phyloP scores from a whole-genome alignment of 768 basidiomycete genomes.

The Mycena amicta region DNA sequence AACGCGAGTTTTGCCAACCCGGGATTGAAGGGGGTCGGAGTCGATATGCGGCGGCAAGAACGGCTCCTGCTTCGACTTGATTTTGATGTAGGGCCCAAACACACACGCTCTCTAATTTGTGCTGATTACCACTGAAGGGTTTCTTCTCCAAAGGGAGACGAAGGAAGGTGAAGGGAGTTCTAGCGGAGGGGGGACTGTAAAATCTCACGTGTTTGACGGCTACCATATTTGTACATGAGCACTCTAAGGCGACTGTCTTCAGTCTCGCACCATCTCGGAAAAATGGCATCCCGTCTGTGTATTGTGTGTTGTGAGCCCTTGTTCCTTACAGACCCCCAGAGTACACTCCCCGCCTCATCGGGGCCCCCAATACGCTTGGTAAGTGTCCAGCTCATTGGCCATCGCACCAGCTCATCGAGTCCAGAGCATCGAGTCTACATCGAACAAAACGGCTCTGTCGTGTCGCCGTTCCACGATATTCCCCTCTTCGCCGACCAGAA shows the following conservation, averaged over 20 bases:
- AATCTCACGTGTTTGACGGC: constrained; percentile 2
- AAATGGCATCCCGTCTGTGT: constrained; percentile 61
- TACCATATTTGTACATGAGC: constrained; percentile 1
- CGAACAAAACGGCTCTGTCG: constrained; percentile 83
- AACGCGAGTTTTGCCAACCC: constrained; percentile 58
- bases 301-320: constrained; percentile 21
- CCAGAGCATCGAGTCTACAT: constrained; percentile 94
- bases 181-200: constrained; percentile 42
- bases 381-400: constrained; percentile 24
- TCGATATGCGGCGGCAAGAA: constrained; percentile 74
- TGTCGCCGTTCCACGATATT: constrained; percentile 94
- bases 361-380: constrained; percentile 95
- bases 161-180: constrained; percentile 38
- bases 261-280: constrained; percentile 30
- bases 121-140: constrained; percentile 32
- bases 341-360: constrained; percentile 77
- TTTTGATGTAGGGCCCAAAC: constrained; percentile 50
- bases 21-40: constrained; percentile 47
- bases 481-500: constrained; percentile 96
- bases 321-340: constrained; percentile 40
- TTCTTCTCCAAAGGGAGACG: constrained; percentile 56
- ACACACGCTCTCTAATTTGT: neutral
- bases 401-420: constrained; percentile 21
- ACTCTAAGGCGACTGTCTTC: constrained; percentile 58
- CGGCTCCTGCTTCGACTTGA: constrained; percentile 80